Evolutionary conservation across 805 yeast species (phyloP), one percentile per base, ranked within the genome.

Genomic region (Trichomonascus vanleenenianus): DNA sequence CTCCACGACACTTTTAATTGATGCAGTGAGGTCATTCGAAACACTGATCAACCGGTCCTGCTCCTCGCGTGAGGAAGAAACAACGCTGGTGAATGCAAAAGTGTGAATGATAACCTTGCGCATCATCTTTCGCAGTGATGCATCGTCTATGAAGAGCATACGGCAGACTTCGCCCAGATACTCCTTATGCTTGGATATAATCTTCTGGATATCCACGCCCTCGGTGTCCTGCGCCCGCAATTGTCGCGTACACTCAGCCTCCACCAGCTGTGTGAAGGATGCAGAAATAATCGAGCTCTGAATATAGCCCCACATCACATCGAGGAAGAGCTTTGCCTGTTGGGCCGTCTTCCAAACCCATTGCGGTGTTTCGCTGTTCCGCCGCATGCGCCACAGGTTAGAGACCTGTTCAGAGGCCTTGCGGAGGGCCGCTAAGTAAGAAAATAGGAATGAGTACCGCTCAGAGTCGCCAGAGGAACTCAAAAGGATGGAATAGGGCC

Each of bases 401-500:
- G 35, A 14, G 31, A 30, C 37, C 25, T 16, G 37, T 20, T 12
- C 42, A 18, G 2, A 46, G 30, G 16, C 40, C 19, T 7, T 44
- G 31, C 15, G 50, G 19, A 12, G 48, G 31, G 43, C 43, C 14
- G 36, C 33, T 38, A 51, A 40, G 43, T 40, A 53, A 16, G 50
- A 27, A 40, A 51, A 45, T 19, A 41, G 9, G 18, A 39, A 25
- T 11, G 46, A 40, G 34, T 54, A 41, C 5, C 30, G 25, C 32
- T 45, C 7, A 20, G 34, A 32, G 39, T 39, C 2, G 16, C 43
- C 46, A 3, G 36, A 20, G 8, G 35, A 37, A 6, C 50, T 40
- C 5, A 49, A 40, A 22, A 56, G 39, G n/a, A 54, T 48, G 12
- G 44, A 42, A n/a, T 43, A 46, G 4, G 59, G 59, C 57, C 58